Evolutionary conservation across 75 land plant species (phyloP), one percentile per base, ranked within the genome.

Genomic region (Gnetum montanum): DNA sequence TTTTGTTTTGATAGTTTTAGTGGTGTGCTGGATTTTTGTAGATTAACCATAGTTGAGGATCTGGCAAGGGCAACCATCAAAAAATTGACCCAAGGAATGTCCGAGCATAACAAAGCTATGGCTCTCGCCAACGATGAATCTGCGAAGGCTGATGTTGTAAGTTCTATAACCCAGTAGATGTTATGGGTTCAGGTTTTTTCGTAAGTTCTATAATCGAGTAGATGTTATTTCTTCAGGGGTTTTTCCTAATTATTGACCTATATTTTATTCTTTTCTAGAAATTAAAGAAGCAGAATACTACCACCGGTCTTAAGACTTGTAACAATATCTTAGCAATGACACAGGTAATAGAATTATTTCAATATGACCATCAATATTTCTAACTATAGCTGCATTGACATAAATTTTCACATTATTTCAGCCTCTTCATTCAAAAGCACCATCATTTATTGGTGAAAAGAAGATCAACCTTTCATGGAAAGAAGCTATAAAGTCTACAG

Each of bases 61-160:
- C 49, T 77, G 31, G 75, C 90, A 16, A 74, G 69, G 57, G 79
- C 67, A 15, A 73, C 82, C 1, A 69, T 79, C 64, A 88, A 85
- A 69, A 93, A 89, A 55, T 65, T 93, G 52, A 82, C 90, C n/a
- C 95, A 88, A 70, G 96, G 96, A 19, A 78, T 93, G 90, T 63
- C 79, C 36, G 97, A 81, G 37, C 93, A 80, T 43, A 82, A 77
- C 57, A 88, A 93, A 63, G 83, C 80, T 24, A 57, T 91, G 85
- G 73, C 88, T 29, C 68, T 80, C 67, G 92, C 93, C 24, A 83
- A 83, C 60, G 70, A 80, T 50, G 97, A 91, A 29, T 82, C 86
- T 36, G 85, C 78, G 44, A 87, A 83, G 58, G 77, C 68, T 45
- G 68, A 57, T 8, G 80, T 83, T 71, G 97, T 91, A 58, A 71